These are phyloP conservation scores for Suillus variegatus DNA, from an alignment of 768 basidiomycete genomes.

Conservation along the genomic window DNA sequence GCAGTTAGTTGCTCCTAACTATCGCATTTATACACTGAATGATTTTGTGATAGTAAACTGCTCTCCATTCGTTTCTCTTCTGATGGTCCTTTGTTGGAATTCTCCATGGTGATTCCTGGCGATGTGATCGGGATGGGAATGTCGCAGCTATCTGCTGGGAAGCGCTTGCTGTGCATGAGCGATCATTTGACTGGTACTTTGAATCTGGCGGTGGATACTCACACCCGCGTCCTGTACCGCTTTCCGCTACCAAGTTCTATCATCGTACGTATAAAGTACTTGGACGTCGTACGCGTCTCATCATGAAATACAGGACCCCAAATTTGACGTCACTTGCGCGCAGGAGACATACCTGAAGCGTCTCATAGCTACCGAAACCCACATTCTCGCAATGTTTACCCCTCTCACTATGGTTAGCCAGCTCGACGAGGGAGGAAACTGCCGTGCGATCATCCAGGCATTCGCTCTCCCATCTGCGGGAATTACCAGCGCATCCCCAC, in stretches of 20 bases:
- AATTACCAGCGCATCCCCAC: background rate
- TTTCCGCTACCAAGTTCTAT: background rate
- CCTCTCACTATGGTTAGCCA: conserved; percentile 1
- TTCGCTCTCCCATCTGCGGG: background rate
- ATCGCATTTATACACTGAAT: background rate
- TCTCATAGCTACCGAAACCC: conserved; percentile 6
- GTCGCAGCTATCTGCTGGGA: conserved; percentile 2
- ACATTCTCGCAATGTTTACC: conserved; percentile 4
- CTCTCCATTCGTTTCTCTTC: background rate
- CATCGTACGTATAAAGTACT: background rate
- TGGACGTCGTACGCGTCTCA: background rate
- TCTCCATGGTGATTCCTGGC: background rate
- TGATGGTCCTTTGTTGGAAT: background rate
- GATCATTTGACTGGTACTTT: conserved; percentile 4
- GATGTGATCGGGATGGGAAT: conserved; percentile 1
- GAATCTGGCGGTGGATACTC: conserved; percentile 1
- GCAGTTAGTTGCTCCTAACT: background rate
- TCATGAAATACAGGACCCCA: background rate
- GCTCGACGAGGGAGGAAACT: background rate
- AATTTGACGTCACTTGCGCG: background rate
- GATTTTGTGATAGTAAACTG: background rate
- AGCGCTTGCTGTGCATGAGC: conserved; percentile 1
- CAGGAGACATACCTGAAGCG: conserved; percentile 3
- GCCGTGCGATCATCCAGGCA: background rate
- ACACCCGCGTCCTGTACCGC: background rate